Conservation (phyloP, 345 rosid species). For the Sonneratia alba region DNA sequence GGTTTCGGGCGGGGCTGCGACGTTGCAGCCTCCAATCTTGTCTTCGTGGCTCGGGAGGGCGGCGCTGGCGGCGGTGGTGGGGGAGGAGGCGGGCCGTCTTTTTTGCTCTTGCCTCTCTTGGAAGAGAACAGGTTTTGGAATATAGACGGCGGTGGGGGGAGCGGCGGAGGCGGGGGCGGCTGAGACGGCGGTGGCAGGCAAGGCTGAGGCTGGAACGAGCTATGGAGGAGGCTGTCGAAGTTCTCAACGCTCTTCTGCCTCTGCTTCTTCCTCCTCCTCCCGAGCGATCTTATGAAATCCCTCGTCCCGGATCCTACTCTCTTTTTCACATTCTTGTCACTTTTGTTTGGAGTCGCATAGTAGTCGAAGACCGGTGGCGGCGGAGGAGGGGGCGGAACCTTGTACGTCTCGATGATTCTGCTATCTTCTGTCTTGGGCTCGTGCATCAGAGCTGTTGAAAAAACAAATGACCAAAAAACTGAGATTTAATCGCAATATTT, state of each 20-base stretch:
- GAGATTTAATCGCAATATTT: no score
- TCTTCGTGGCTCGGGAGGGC: constrained; percentile 26
- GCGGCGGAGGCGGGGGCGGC: constrained; percentile 34
- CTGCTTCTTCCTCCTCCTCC: constrained; percentile 55
- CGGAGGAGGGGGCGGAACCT: constrained; percentile 12
- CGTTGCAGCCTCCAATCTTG: not conserved
- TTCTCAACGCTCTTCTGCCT: constrained; percentile 79
- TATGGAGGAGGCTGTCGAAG: constrained; percentile 49
- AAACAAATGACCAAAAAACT: not conserved
- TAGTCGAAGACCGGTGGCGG: constrained; percentile 10
- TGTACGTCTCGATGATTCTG: not conserved
- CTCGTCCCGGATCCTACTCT: constrained; percentile 44
- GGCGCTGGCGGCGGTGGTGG: constrained; percentile 54
- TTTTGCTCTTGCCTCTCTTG: constrained; percentile 47
- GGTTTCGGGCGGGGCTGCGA: constrained; percentile 16
- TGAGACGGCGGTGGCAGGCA: constrained; percentile 31
- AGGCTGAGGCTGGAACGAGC: constrained; percentile 8
- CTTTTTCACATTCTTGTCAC: constrained; percentile 36
- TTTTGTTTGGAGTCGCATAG: constrained; percentile 13
- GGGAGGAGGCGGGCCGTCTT: constrained; percentile 30
- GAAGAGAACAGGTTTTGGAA: constrained; percentile 52
- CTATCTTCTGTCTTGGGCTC: not conserved
- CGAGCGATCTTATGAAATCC: constrained; percentile 45
- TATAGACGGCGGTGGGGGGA: constrained; percentile 38
- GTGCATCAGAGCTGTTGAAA: not conserved